phyloP scores from a whole-genome alignment of 2,329 filamentous ascomycete genomes.

The Stagonosporopsis tanaceti region DNA sequence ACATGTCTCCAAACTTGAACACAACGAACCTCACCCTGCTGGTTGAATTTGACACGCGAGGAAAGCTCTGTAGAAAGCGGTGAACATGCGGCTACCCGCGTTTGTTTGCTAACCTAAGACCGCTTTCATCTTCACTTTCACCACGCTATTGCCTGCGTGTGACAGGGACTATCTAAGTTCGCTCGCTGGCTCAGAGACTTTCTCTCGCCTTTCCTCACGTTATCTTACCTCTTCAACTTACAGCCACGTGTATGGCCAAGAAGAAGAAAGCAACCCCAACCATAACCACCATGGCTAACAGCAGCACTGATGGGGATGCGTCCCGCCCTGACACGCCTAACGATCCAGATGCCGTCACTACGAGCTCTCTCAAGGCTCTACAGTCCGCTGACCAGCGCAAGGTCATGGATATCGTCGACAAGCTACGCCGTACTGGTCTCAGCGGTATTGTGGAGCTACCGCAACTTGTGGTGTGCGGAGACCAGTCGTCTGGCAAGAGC shows the following conservation, averaged over 20 bases:
- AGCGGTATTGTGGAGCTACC: conserved; percentile 35
- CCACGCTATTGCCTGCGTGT: neutral
- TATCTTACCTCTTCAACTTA: neutral
- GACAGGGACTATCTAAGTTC: neutral
- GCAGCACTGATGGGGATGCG: neutral
- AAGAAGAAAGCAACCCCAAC: neutral
- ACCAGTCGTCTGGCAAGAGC: conserved; percentile 63
- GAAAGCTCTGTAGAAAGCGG: neutral
- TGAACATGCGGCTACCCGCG: neutral
- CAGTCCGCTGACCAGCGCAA: conserved; percentile 56
- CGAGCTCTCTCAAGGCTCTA: conserved; percentile 51
- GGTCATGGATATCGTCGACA: conserved; percentile 63
- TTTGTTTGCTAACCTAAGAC: neutral
- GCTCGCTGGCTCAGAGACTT: neutral
- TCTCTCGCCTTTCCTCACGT: neutral
- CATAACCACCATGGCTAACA: neutral
- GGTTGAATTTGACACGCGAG: no score
- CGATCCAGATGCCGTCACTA: conserved; percentile 32
- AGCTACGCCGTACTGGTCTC: conserved; percentile 59
- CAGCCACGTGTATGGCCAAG: neutral
- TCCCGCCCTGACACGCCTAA: neutral
- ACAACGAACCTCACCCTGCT: no score
- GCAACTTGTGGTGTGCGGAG: conserved; percentile 42
- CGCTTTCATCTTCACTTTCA: neutral
- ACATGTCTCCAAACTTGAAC: no score